Conservation (phyloP, 2,329 filamentous ascomycete species). For the Lecanicillium sp. region DNA sequence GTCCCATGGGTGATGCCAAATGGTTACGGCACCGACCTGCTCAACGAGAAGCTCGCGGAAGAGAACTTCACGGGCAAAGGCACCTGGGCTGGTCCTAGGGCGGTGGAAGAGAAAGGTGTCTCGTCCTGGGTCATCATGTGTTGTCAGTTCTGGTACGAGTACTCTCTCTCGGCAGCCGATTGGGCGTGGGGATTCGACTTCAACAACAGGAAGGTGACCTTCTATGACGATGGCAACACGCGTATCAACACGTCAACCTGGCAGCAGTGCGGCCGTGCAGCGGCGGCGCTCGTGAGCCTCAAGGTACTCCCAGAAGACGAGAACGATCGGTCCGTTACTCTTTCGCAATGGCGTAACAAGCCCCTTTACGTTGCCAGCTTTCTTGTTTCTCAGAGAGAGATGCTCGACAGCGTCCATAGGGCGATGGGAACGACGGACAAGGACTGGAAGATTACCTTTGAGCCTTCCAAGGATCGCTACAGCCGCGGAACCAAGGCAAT, state of each 20-base stretch:
- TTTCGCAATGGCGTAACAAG: constrained; percentile 37
- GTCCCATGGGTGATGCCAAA: constrained; percentile 47
- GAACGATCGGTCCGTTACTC: constrained; percentile 21
- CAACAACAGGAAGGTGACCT: constrained; percentile 27
- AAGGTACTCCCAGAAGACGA: constrained; percentile 35
- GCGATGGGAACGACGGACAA: constrained; percentile 48
- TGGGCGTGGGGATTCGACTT: constrained; percentile 42
- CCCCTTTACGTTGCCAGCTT: constrained; percentile 48
- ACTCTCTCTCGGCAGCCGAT: constrained; percentile 27
- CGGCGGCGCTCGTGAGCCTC: constrained; percentile 40
- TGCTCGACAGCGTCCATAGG: constrained; percentile 53
- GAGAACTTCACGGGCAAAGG: constrained; percentile 18
- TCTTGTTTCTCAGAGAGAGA: constrained; percentile 52
- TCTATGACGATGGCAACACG: constrained; percentile 50
- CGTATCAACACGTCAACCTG: constrained; percentile 52
- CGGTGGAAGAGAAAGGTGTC: constrained; percentile 30
- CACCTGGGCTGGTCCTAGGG: constrained; percentile 15
- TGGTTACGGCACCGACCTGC: constrained; percentile 25
- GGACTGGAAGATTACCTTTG: constrained; percentile 52
- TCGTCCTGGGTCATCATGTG: constrained; percentile 24
- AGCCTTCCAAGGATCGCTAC: constrained; percentile 38
- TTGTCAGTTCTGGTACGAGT: constrained; percentile 48
- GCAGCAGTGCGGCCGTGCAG: constrained; percentile 47
- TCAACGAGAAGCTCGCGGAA: constrained; percentile 18
- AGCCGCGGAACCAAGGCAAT: constrained; percentile 29